phyloP scores from a whole-genome alignment of 2,329 filamentous ascomycete genomes.

The Alternaria incomplexa region DNA sequence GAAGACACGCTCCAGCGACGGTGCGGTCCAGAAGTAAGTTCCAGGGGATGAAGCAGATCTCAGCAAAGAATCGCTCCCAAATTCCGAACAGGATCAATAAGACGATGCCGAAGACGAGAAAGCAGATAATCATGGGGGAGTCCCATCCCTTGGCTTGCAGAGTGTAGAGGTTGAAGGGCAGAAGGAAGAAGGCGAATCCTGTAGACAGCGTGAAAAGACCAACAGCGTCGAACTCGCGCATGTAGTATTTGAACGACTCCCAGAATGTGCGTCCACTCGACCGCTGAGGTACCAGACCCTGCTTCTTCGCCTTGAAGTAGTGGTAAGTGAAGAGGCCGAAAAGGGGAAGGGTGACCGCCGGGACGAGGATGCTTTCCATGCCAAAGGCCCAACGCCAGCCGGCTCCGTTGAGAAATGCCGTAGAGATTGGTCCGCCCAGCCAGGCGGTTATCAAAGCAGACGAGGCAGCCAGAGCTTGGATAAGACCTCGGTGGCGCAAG shows the following conservation, averaged over 20 bases:
- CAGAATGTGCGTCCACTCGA: slow-evolving; percentile 10
- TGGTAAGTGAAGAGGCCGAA: slow-evolving; percentile 63
- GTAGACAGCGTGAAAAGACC: slow-evolving; percentile 66
- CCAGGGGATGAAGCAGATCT: slow-evolving; percentile 52
- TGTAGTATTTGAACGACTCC: slow-evolving; percentile 61
- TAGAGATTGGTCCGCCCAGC: slow-evolving; percentile 25
- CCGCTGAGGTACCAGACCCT: slow-evolving; percentile 53
- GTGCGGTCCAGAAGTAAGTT: slow-evolving; percentile 57
- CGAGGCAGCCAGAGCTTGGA: slow-evolving; percentile 56
- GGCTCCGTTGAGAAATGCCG: slow-evolving; percentile 53
- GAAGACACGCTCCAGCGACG: slow-evolving; percentile 58
- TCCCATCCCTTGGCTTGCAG: slow-evolving; percentile 39
- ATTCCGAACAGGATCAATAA: slow-evolving; percentile 45
- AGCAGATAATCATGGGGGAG: slow-evolving; percentile 45
- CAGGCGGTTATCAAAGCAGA: slow-evolving; percentile 28
- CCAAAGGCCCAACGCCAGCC: slow-evolving; percentile 73
- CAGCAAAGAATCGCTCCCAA: slow-evolving; percentile 50
- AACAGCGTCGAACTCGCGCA: slow-evolving; percentile 66
- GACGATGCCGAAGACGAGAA: slow-evolving; percentile 46
- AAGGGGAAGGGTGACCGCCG: slow-evolving; percentile 65
- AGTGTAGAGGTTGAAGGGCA: slow-evolving; percentile 67
- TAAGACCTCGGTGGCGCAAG: slow-evolving; percentile 67
- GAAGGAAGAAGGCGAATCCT: slow-evolving; percentile 69
- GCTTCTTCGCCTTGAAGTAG: slow-evolving; percentile 63
- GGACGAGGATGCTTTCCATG: slow-evolving; percentile 68